Evolutionary conservation across 2,329 filamentous ascomycete species (phyloP).

Genomic region (Colletotrichum sp.): DNA sequence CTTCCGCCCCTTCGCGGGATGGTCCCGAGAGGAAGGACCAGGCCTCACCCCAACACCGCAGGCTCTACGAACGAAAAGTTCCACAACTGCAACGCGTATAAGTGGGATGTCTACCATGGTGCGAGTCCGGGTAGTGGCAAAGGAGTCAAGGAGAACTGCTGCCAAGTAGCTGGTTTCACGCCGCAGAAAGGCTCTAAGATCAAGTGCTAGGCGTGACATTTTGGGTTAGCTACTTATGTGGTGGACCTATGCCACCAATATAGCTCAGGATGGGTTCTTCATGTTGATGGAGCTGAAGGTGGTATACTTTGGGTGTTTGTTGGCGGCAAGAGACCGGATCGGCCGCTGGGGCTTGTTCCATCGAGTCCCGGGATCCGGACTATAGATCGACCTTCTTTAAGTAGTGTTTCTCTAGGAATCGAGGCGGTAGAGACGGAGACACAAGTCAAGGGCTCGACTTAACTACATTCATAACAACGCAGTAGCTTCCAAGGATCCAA

Average conservation of each 20-base stretch:
- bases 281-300: too few relatives aligned
- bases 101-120: not conserved
- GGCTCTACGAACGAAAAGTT: not conserved
- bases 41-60: not conserved
- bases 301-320: too few relatives aligned
- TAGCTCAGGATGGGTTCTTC: too few relatives aligned
- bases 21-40: not conserved
- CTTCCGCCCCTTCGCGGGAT: not conserved
- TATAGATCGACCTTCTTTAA: too few relatives aligned
- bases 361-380: too few relatives aligned
- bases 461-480: rapidly evolving
- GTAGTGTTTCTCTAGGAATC: too few relatives aligned
- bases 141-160: not conserved
- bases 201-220: not conserved
- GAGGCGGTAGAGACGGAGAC: too few relatives aligned
- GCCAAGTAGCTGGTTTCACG: not conserved
- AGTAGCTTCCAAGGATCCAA: not conserved
- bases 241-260: too few relatives aligned
- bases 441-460: too few relatives aligned
- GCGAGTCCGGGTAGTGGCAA: not conserved
- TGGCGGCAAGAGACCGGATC: too few relatives aligned
- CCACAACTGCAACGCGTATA: not conserved
- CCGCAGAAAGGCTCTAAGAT: not conserved
- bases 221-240: rapidly evolving
- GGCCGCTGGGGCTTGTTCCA: rapidly evolving